phyloP scores from a whole-genome alignment of 2,329 filamentous ascomycete genomes.

The Alternaria incomplexa region DNA sequence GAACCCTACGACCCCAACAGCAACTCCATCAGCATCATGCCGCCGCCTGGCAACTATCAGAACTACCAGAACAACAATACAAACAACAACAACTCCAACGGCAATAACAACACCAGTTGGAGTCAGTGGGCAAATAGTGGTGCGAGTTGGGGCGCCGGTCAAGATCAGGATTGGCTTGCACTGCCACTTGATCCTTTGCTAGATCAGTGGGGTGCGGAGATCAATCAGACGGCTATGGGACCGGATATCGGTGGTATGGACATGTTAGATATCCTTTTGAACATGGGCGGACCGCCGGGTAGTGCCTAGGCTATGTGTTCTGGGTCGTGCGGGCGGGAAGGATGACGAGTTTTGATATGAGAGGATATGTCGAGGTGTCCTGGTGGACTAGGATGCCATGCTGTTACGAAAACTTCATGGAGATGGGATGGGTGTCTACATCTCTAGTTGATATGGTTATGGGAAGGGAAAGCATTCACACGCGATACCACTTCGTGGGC shows the following conservation, averaged over 20 bases:
- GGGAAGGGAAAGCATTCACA: neutral
- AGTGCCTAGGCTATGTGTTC: neutral
- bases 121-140: slow-evolving; percentile 30
- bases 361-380: neutral
- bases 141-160: slow-evolving; percentile 26
- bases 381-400: neutral
- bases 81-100: slow-evolving; percentile 13
- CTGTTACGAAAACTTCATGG: neutral
- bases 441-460: neutral
- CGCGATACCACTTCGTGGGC: neutral
- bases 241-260: slow-evolving; percentile 68
- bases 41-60: slow-evolving; percentile 48
- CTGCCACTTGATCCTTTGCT: slow-evolving; percentile 67
- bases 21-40: slow-evolving; percentile 56
- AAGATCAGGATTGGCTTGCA: slow-evolving; percentile 64
- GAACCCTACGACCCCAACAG: slow-evolving; percentile 53
- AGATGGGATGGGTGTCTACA: neutral
- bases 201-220: slow-evolving; percentile 63
- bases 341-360: neutral
- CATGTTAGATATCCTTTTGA: slow-evolving; percentile 57
- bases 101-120: slow-evolving; percentile 19
- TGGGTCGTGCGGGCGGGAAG: neutral
- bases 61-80: slow-evolving; percentile 22
- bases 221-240: slow-evolving; percentile 62
- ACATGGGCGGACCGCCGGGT: slow-evolving; percentile 44